Percentiles rank a stretch among this genome's conserved stretches.
Evolutionary conservation across 2,329 filamentous ascomycete species (phyloP).

Genomic region (Stachybotrys elegans): DNA sequence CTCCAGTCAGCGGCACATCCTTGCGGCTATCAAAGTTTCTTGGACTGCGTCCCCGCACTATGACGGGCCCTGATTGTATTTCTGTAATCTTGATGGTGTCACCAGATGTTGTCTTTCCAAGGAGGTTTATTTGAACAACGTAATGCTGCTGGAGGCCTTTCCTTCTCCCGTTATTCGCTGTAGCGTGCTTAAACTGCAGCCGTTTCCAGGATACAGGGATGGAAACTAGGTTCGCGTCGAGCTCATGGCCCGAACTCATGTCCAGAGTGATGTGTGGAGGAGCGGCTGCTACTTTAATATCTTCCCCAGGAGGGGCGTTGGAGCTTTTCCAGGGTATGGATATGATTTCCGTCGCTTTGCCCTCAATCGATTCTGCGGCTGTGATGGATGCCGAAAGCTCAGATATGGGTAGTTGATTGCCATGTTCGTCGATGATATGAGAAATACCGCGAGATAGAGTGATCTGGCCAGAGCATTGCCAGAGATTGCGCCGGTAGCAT

Average conservation of each 20-base stretch:
- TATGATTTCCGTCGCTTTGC: constrained; percentile 88
- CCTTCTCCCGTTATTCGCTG: constrained; percentile 88
- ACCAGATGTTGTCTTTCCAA: constrained; percentile 65
- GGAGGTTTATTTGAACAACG: constrained; percentile 76
- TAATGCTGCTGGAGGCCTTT: constrained; percentile 97
- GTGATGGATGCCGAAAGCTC: constrained; percentile 78
- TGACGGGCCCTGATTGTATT: constrained; percentile 86
- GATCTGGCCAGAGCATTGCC: constrained; percentile 87
- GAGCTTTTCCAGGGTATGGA: constrained; percentile 92
- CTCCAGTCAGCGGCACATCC: constrained; percentile 67
- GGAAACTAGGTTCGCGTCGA: constrained; percentile 73
- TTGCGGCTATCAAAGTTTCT: constrained; percentile 91
- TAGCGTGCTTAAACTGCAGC: constrained; percentile 92
- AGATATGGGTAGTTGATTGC: constrained; percentile 70
- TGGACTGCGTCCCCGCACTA: constrained; percentile 87
- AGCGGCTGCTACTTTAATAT: constrained; percentile 41
- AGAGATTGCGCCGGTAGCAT: constrained; percentile 90
- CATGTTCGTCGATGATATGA: constrained; percentile 67
- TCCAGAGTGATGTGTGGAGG: constrained; percentile 54
- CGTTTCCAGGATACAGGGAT: constrained; percentile 91
- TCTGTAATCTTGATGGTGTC: constrained; percentile 74
- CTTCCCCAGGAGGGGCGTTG: constrained; percentile 48
- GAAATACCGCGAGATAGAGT: constrained; percentile 69
- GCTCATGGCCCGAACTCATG: constrained; percentile 54
- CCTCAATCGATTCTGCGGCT: constrained; percentile 87